Base-by-base conservation (phyloP, 208 protist species). In the Novymonas esmeraldas region DNA sequence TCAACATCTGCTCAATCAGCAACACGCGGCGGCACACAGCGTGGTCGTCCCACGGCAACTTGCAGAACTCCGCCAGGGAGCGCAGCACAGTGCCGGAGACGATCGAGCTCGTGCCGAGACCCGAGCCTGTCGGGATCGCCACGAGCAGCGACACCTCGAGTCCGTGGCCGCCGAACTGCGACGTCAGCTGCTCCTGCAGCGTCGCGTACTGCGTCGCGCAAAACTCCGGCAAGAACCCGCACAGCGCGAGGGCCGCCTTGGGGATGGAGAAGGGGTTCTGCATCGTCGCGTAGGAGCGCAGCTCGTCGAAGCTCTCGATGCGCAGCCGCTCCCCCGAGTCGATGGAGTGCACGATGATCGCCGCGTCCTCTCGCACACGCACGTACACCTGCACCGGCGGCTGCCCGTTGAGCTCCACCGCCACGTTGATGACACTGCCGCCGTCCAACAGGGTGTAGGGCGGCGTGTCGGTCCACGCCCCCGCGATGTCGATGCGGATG, bases 401-500 rank as follows among this genome's bases (percentile, higher is more conserved):
- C 71, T 80, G 70, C 34, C 79, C 68, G 65, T 88, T 82, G 24
- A 91, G 63, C 52, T 80, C 57, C 61, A 91, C 72, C 0, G 78
- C 85, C 9, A 81, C 56, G 64, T 91, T 91, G 45, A 91, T 78
- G 18, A 91, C 85, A 22, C 64, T 73, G 42, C 85, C 85, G 29
- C 85, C 85, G 44, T 56, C 44, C 33, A 86, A 31, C 5, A 83
- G n/a, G 16, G 66, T 77, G 70, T 82, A 79, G 9, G 86, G 86
- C 51, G 86, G 86, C 6, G 86, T 89, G 66, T 89, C 86, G 0
- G 83, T 85, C 86, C 86, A 92, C 33, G 71, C 86, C 4, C 86
- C 80, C 16, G 78, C 67, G 6, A 92, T 6, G 51, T 92, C 86
- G 22, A 92, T 71, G 14, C 86, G 82, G 2, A 79, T 73, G 7